phyloP scores from a whole-genome alignment of 352 stramenopile genomes.

The Phytophthora crassamura region DNA sequence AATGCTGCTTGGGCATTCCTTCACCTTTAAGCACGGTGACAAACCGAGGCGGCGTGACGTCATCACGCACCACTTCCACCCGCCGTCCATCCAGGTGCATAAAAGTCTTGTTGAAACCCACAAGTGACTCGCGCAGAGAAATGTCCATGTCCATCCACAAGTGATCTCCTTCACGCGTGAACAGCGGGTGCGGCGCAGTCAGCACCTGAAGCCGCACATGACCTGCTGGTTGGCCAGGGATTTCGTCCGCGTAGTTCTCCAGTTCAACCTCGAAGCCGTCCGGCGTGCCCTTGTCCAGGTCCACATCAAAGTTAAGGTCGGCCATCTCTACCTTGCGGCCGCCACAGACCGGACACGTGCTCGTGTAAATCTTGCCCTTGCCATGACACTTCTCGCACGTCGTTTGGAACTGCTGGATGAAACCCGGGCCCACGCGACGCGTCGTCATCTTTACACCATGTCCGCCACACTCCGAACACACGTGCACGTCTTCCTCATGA shows the following conservation, averaged over 20 bases:
- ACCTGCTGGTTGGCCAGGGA: slow-evolving; percentile 90
- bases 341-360: slow-evolving; percentile 90
- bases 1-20: slow-evolving; percentile 95
- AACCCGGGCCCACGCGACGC: slow-evolving; percentile 69
- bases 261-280: slow-evolving; percentile 95
- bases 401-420: slow-evolving; percentile 92
- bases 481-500: slow-evolving; percentile 92
- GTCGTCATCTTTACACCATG: slow-evolving; percentile 93
- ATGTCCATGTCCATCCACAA: slow-evolving; percentile 97
- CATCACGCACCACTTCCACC: slow-evolving; percentile 89
- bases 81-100: slow-evolving; percentile 94
- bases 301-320: slow-evolving; percentile 96
- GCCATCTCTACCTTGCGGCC: slow-evolving; percentile 91
- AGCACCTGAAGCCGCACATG: slow-evolving; percentile 94
- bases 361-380: slow-evolving; percentile 93
- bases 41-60: slow-evolving; percentile 93
- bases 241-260: slow-evolving; percentile 91
- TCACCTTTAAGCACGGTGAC: slow-evolving; percentile 91
- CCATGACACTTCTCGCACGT: slow-evolving; percentile 91
- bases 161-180: slow-evolving; percentile 94
- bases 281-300: slow-evolving; percentile 94
- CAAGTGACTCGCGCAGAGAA: slow-evolving; percentile 94
- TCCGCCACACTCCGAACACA: slow-evolving; percentile 93
- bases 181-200: slow-evolving; percentile 86
- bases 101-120: slow-evolving; percentile 93